Base-by-base conservation (phyloP, 2,329 filamentous ascomycete genomes). In the Pseudocercospora pini-densiflorae region DNA sequence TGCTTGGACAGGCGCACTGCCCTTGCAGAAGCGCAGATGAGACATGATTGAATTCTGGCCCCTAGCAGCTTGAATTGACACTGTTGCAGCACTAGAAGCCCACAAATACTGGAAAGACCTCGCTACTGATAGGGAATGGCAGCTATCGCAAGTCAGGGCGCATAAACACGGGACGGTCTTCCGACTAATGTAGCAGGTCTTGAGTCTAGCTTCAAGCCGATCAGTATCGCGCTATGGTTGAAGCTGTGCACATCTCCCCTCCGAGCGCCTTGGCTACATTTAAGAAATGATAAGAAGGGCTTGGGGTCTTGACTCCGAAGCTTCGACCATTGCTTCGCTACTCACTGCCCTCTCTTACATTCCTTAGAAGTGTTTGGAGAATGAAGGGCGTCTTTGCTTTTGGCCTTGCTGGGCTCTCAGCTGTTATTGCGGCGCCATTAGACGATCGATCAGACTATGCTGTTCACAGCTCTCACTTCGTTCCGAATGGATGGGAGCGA, bases 401-500 rank as follows among this genome's bases (percentile, higher is more conserved):
- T 9, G 51, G 51, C 6, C 23, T 55, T 8, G 36, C 27, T 51
- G 57, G 51, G 7, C 36, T 64, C 36, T 55, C 51, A 55, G 51
- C 24, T 16, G 27, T 27, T 9, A n/a, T n/a, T 31, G 67, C 69
- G 43, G 65, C 63, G 40, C 69, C 67, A 6, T 47, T 71, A 6
- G 59, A 61, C 27, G 59, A 62, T 51, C 63, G 67, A 45, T 51
- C 65, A 31, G 67, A 68, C 55, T 68, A 69, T 51, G 69, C 67
- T 9, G 57, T 69, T 19, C 61, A 69, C 47, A 70, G 66, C 54
- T 66, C 67, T 8, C 68, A 70, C 31, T 62, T 55, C 45, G 68
- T 69, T 14, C 69, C 69, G 54, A 49, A 47, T 33, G 70, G 62
- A 59, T 73, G 69, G 72, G 63, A 61, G 55, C 65, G 53, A 59